Conservation (phyloP, 1,139 yeast species). For the Pichia sorboxylosa region DNA sequence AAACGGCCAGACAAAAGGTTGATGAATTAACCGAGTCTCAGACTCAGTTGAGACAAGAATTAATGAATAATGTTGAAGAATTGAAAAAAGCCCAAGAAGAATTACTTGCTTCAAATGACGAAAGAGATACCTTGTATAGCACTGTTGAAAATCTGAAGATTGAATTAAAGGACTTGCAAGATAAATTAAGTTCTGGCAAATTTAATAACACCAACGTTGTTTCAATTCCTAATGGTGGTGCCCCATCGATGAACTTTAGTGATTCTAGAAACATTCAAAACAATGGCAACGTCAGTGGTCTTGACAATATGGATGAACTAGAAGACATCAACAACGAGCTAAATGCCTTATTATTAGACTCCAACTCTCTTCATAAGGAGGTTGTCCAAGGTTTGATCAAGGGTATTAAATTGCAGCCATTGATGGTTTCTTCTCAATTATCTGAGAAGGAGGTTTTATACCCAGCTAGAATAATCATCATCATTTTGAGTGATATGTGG, state of each 20-base stretch:
- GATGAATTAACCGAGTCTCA: conserved; percentile 57
- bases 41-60: conserved; percentile 50
- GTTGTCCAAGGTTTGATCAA: conserved; percentile 79
- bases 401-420: conserved; percentile 80
- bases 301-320: conserved; percentile 33
- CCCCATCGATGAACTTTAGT: conserved; percentile 14
- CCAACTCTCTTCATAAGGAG: conserved; percentile 69
- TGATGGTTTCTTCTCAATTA: conserved; percentile 68
- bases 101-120: conserved; percentile 50
- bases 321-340: conserved; percentile 67
- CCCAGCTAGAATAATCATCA: conserved; percentile 92
- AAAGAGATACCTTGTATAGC: conserved; percentile 49
- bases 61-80: conserved; percentile 48
- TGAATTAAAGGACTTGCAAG: conserved; percentile 23
- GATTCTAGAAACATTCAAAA: neutral
- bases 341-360: conserved; percentile 64
- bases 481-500: conserved; percentile 96
- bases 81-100: conserved; percentile 52
- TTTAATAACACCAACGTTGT: conserved; percentile 12
- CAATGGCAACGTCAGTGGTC: conserved; percentile 2
- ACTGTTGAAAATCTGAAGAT: conserved; percentile 57
- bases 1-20: conserved; percentile 50
- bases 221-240: conserved; percentile 24
- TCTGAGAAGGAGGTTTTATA: conserved; percentile 86
- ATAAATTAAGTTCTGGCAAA: conserved; percentile 17